These are phyloP conservation scores for Sungouiozyma intestinalis DNA, from an alignment of 805 yeast genomes.

Conservation along the genomic window DNA sequence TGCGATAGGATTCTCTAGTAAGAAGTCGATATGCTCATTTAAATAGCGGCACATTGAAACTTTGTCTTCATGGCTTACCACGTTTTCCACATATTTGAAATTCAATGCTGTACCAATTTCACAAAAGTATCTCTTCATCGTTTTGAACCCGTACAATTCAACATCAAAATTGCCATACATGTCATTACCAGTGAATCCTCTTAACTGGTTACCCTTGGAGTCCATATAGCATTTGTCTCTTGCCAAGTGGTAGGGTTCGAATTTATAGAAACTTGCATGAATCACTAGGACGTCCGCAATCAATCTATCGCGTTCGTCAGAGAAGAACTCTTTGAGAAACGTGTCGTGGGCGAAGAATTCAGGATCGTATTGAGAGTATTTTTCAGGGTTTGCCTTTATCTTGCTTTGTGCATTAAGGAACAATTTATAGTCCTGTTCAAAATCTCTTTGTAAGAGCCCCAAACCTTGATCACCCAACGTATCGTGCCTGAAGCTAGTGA, in stretches of 20 bases:
- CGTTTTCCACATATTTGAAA: slow-evolving; percentile 9
- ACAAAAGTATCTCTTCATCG: slow-evolving; percentile 13
- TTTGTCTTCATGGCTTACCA: slow-evolving; percentile 10
- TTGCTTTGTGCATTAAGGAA: slow-evolving; percentile 7
- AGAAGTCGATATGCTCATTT: slow-evolving; percentile 9
- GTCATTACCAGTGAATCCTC: slow-evolving; percentile 13
- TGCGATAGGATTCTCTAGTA: slow-evolving; percentile 6
- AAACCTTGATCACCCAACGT: slow-evolving; percentile 30
- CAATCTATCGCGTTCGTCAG: slow-evolving; percentile 3
- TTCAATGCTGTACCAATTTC: slow-evolving; percentile 6
- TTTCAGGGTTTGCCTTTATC: slow-evolving; percentile 4
- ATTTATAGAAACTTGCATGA: slow-evolving; percentile 31
- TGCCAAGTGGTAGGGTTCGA: slow-evolving; percentile 26
- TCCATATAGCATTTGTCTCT: slow-evolving; percentile 10
- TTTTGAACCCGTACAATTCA: slow-evolving; percentile 16
- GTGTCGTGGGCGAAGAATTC: not conserved
- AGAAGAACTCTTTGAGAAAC: not conserved
- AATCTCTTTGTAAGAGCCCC: slow-evolving; percentile 38
- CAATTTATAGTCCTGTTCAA: slow-evolving; percentile 36
- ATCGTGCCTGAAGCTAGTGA: slow-evolving; percentile 28
- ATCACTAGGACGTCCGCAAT: slow-evolving; percentile 25
- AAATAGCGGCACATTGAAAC: slow-evolving; percentile 15
- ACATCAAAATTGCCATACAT: slow-evolving; percentile 16
- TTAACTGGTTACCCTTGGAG: slow-evolving; percentile 16
- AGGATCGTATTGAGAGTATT: slow-evolving; percentile 9